Base-by-base conservation (phyloP, 2,329 filamentous ascomycete genomes). In the Periconia macrospinosa region DNA sequence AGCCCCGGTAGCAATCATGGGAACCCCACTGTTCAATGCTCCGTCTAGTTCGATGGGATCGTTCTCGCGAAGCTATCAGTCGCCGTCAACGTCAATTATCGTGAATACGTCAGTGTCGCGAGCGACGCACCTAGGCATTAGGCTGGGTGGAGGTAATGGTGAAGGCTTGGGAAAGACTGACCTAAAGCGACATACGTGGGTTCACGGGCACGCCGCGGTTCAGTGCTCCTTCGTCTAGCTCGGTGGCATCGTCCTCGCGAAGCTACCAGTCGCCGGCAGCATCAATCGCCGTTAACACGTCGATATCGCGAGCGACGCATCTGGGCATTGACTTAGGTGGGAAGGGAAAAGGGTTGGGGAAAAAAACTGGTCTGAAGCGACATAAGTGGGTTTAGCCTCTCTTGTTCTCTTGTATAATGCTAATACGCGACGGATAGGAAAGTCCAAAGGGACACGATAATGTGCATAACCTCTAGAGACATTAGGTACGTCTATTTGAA, bases 391-490 rank as follows among this genome's bases (percentile, higher is more conserved):
- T 54, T 30, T 3, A 3, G 3, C 8, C 23, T 5, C 3, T 27
- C 23, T 27, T 27, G 8, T 27, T 27, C 23, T 27, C 23, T 27
- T 8, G 8, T 27, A 8, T 8, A 5, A 43, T 41, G 23, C 57
- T 65, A 18, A 66, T 20, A 8, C 27, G 19, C 6, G 19, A 19
- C 14, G 19, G 30, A 18, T 18, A 74, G 70, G 44, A 74, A 71
- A 44, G 43, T 72, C 0, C 62, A 63, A 2, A 54, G 65, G 11
- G 73, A 75, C 20, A 72, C 56, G 1, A 71, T 75, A 6, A 52
- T 60, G 8, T 68, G 67, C 2, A 60, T 75, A 15, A 72, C 71
- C 0, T 73, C 73, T 18, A 61, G 65, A 2, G 70, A 72, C 50
- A 73, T 75, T 13, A 50, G 67, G 71, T 73, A 59, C 47, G n/a